phyloP scores from a whole-genome alignment of 345 rosid species.

The Clausena lansium region DNA sequence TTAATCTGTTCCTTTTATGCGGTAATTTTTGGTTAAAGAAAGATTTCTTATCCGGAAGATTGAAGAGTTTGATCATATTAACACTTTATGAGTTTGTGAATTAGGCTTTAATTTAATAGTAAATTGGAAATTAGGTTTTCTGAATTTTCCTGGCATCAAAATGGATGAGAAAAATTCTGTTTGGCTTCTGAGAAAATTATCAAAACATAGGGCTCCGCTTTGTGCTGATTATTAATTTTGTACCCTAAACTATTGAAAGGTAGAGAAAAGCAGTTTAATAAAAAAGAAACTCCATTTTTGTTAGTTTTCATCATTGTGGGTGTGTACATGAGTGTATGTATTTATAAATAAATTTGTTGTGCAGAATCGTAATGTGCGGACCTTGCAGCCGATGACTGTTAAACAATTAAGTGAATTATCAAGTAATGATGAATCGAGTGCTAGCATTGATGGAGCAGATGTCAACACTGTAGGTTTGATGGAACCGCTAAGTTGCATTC shows the following conservation, averaged over 20 bases:
- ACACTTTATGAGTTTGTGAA: not conserved
- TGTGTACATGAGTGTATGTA: not conserved
- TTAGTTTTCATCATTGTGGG: not conserved
- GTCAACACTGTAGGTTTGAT: conserved; percentile 47
- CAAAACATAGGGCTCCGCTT: not conserved
- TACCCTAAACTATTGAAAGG: not conserved
- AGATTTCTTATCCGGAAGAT: not conserved
- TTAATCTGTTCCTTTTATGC: not conserved
- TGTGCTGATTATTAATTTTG: not conserved
- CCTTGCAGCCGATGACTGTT: conserved; percentile 63
- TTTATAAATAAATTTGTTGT: not conserved
- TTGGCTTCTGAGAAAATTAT: conserved; percentile 5
- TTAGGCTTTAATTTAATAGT: not conserved
- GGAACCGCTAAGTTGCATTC: not conserved
- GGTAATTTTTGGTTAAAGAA: not conserved
- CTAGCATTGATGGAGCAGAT: conserved; percentile 59
- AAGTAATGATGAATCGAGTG: conserved; percentile 46
- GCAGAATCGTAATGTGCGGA: conserved; percentile 57
- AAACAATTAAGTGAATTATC: conserved; percentile 54
- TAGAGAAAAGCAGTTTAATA: not conserved
- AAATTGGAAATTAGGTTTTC: not conserved
- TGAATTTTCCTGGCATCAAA: not conserved
- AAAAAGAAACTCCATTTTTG: not conserved
- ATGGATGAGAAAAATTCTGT: not conserved
- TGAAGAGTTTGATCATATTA: not conserved